These are phyloP conservation scores for Crinitomyces ghanaensis DNA, from an alignment of 805 yeast genomes.

Conservation along the genomic window DNA sequence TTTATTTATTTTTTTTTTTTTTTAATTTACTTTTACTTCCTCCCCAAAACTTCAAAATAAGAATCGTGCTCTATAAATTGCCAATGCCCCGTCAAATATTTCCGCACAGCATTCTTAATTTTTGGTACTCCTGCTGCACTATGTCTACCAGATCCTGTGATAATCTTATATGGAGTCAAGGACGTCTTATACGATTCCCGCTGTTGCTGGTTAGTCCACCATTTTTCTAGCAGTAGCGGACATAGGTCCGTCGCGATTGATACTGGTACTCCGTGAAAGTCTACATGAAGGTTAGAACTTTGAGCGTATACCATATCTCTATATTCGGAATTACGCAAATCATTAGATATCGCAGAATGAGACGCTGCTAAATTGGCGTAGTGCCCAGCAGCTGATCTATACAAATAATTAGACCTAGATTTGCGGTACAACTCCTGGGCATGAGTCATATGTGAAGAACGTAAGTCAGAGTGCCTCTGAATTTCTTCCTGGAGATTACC, in stretches of 20 bases:
- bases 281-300: conserved; percentile 7
- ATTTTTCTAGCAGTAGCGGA: conserved; percentile 6
- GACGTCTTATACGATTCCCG: conserved; percentile 1
- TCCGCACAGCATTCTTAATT: conserved; percentile 14
- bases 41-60: conserved; percentile 3
- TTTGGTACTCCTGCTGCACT: conserved; percentile 16
- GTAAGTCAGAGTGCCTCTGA: conserved; percentile 1
- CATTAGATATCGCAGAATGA: conserved; percentile 2
- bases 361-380: conserved; percentile 11
- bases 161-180: conserved; percentile 9
- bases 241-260: conserved; percentile 10
- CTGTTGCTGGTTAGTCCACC: conserved; percentile 9
- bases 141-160: conserved; percentile 18
- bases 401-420: conserved; percentile 14
- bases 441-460: conserved; percentile 4
- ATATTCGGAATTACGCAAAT: conserved; percentile 4
- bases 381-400: conserved; percentile 14
- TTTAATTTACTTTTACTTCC: conserved; percentile 1
- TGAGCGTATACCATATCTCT: conserved; percentile 5
- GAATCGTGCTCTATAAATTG: conserved; percentile 11
- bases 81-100: conserved; percentile 10
- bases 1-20: too few relatives aligned
- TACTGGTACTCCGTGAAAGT: conserved; percentile 15
- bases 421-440: conserved; percentile 11
- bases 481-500: neutral